Base-by-base conservation (phyloP, 2,329 filamentous ascomycete species). In the Botryotinia calthae region DNA sequence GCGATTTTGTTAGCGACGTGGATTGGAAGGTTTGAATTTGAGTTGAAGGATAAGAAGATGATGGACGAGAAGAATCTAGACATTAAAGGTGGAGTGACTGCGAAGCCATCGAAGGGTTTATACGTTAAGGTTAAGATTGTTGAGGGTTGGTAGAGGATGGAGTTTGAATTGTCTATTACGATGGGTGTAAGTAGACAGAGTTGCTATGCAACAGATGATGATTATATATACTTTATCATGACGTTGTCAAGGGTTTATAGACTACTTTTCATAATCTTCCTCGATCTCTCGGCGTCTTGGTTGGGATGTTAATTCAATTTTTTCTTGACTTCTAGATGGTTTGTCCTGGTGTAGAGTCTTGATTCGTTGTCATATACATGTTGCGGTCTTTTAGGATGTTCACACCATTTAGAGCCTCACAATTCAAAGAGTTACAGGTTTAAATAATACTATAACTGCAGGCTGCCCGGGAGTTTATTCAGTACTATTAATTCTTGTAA, bases 1-100 rank as follows among this genome's bases (percentile, higher is more conserved):
- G 93, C 93, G 14, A 95, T 92, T 79, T 83, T 98, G 75, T 80
- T 98, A 64, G 94, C 94, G 34, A 87, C 88, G 14, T 89, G 92
- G 86, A 87, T 95, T 6, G 94, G 94, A 1, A 86, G 88, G 54
- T 97, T 97, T 81, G 87, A 90, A 79, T 89, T 91, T 80, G 83
- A 83, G 76, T 79, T 90, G 71, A 81, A 81, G 74, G 83, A 90
- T 76, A 83, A 87, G 78, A 87, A 89, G 74, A 87, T 90, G 80
- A 82, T 89, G 80, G 90, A 92, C 78, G 88, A 93, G 82, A 84
- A 84, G 63, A 89, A 91, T 76, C 80, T 95, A 64, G 82, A 87
- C 64, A 89, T 97, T 74, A 90, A 89, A 81, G 87, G 89, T 0
- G 89, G 89, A 3, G 86, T 96, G 65, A 97, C 94, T 31, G 86